Conservation (phyloP, 768 basidiomycete species). For the Boletus huronensis region DNA sequence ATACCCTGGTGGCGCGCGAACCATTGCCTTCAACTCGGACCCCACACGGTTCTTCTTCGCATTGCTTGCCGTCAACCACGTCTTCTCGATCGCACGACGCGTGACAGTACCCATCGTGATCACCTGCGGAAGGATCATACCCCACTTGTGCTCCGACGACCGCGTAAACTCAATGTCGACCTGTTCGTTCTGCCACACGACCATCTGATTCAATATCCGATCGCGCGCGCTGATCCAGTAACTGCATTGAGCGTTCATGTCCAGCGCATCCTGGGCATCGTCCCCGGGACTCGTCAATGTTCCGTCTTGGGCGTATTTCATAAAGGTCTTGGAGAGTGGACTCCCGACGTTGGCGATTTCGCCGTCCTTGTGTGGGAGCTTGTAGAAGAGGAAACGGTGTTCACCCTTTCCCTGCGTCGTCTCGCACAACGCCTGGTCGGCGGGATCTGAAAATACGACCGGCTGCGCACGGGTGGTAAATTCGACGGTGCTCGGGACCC, state of each 20-base stretch:
- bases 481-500: conserved; percentile 51
- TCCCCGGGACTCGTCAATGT: conserved; percentile 78
- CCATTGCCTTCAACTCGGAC: conserved; percentile 97
- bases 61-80: conserved; percentile 97
- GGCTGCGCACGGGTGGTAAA: conserved; percentile 45
- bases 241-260: conserved; percentile 91
- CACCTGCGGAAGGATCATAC: conserved; percentile 93
- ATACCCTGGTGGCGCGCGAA: conserved; percentile 89
- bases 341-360: conserved; percentile 94
- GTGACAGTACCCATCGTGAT: conserved; percentile 99
- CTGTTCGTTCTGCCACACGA: conserved; percentile 68
- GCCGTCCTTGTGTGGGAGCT: conserved; percentile 95
- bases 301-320: conserved; percentile 85
- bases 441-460: conserved; percentile 58
- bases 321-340: conserved; percentile 84
- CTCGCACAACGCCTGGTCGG: conserved; percentile 57
- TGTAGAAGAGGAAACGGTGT: conserved; percentile 67
- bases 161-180: conserved; percentile 51
- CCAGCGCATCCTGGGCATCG: conserved; percentile 79
- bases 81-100: conserved; percentile 94
- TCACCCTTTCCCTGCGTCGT: conserved; percentile 36
- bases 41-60: conserved; percentile 98
- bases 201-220: conserved; percentile 88
- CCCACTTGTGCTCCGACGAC: conserved; percentile 53
- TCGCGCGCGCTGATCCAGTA: conserved; percentile 98